Base-by-base conservation (phyloP, 768 basidiomycete species). In the Floccularia luteovirens region DNA sequence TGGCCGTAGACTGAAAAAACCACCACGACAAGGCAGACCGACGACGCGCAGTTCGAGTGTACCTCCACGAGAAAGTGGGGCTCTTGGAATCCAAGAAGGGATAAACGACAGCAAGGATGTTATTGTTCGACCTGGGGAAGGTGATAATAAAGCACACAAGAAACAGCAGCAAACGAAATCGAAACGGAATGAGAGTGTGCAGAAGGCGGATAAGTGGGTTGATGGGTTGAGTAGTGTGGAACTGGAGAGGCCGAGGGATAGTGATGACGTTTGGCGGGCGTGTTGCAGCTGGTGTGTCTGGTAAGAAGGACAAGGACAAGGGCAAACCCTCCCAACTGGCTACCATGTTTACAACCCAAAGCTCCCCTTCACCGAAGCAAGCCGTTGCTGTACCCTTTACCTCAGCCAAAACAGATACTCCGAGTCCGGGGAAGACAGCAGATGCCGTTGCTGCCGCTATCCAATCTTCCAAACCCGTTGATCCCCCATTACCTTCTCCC, bases 181-280 rank as follows among this genome's bases (percentile, higher is more conserved):
- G 10, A 28, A 28, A 28, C 27, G 27, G 14, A 28, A 28, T 28
- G 27, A 14, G 27, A 28, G 27, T 14, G 27, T 28, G 27, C 8
- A 14, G 27, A 28, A 14, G 33, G 53, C 51, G 25, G 51, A 52
- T 24, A 49, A 47, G 31, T 49, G 48, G 48, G 40, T 50, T 10
- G 46, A 44, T 21, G 48, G 41, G 24, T 45, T 51, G 41, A 28
- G 27, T 14, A 28, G 27, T 14, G 27, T 14, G 27, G 10, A 14
- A 14, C 14, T 28, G n/a, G 27, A 28, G 27, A 28, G 27, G 8
- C 10, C 27, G 27, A 28, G 14, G 27, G 27, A 28, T 14, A 14
- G 14, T 28, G 14, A 8, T 28, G 27, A n/a, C n/a, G n/a, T n/a
- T n/a, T n/a, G n/a, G n/a, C n/a, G n/a, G n/a, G n/a, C n/a, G 10